Base-by-base conservation (phyloP, 1,284 basidiomycete genomes). In the Austroboletus niveus region DNA sequence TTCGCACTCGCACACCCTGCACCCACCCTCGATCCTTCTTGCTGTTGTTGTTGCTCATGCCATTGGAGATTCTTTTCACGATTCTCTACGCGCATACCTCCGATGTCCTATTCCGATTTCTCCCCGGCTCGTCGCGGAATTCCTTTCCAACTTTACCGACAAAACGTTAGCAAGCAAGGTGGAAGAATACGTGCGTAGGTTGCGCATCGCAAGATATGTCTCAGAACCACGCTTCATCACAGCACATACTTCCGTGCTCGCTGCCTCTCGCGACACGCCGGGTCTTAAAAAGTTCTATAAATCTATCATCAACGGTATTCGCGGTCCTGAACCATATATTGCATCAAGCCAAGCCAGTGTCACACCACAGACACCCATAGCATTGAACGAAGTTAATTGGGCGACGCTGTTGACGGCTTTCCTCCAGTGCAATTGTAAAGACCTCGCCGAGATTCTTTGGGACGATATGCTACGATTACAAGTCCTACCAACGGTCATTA, bases 381-480 rank as follows among this genome's bases (percentile, higher is more conserved):
- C 77, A 11, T 69, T 90, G 59, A 75, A 78, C 4, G 76, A 81
- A 51, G 66, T 74, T 10, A 69, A 73, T 17, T 91, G 87, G 87
- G 73, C 75, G 0, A 73, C 78, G 2, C 82, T 91, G 57, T 66
- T 91, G 44, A 74, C 73, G 4, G 80, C 77, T 15, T 87, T 88
- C 56, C 66, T 88, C 42, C 72, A 70, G 49, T 75, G 75, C 54
- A 70, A 76, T 30, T 70, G 75, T 42, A 71, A 73, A 40, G 81
- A 87, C 49, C 63, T 84, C 17, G 87, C 82, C 1, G 76, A 75
- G 42, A 68, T 68, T 31, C 60, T 89, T 7, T 89, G 87, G 88
- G 73, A 80, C 36, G 83, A 87, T 57, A 77, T 89, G 70, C 49
- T 70, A 12, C 61, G 64, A 24, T 65, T 77, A n/a, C 77, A 75